These are phyloP conservation scores for Wickerhamiella azymoides DNA, from an alignment of 805 yeast genomes.

Conservation along the genomic window DNA sequence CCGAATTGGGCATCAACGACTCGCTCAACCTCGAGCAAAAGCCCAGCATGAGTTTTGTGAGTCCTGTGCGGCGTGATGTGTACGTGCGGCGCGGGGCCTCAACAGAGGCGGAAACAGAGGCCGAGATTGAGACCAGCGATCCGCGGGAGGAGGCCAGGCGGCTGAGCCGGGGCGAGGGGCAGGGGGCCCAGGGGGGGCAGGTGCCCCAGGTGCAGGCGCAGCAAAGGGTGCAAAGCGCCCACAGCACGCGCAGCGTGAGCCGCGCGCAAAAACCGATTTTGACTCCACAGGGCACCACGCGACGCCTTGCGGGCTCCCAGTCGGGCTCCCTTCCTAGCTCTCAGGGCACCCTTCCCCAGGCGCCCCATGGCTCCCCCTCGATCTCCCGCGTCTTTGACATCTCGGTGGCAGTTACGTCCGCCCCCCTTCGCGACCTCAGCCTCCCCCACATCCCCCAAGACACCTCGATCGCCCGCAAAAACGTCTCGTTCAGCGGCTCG, in stretches of 20 bases:
- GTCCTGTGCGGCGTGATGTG: neutral
- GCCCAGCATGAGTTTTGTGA: conserved; percentile 7
- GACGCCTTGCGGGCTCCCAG: no score
- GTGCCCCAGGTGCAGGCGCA: no score
- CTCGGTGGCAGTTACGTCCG: neutral
- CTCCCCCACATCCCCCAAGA: conserved; percentile 11
- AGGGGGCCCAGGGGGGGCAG: no score
- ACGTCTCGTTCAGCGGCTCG: conserved; percentile 10
- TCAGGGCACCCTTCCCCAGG: no score
- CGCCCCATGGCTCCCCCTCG: no score
- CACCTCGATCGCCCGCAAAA: conserved; percentile 10
- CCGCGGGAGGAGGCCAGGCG: no score
- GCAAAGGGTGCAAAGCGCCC: no score
- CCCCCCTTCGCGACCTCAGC: conserved; percentile 8
- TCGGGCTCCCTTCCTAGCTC: no score
- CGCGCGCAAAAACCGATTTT: no score
- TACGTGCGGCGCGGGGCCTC: neutral
- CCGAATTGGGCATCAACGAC: neutral
- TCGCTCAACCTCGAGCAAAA: neutral
- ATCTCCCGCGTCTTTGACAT: neutral
- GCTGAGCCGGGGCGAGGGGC: no score
- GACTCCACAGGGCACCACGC: no score
- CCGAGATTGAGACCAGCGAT: neutral
- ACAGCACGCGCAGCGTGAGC: no score
- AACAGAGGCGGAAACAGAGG: neutral